These are phyloP conservation scores for Penicillium sp. DNA, from an alignment of 2,329 filamentous ascomycete species.

Conservation along the genomic window DNA sequence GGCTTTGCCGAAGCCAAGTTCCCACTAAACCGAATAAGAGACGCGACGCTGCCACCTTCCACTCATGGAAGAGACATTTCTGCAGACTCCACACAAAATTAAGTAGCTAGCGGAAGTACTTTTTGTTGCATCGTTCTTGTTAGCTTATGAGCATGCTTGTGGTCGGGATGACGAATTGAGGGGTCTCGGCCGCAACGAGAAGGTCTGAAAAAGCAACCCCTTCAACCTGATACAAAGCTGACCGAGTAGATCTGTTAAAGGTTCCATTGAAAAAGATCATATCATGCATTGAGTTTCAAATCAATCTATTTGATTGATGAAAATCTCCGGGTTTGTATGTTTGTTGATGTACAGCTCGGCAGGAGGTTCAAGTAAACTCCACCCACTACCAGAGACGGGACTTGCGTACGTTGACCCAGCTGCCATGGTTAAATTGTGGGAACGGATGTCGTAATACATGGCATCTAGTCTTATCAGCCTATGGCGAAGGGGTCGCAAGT, in stretches of 20 bases:
- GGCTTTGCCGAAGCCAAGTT: background rate
- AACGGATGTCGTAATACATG: slow-evolving; percentile 4
- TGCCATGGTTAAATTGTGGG: background rate
- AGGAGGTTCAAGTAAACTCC: background rate
- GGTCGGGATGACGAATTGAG: slow-evolving; percentile 1
- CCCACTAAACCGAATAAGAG: background rate
- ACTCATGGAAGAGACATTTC: background rate
- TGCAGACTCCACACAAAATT: background rate
- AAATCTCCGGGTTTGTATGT: background rate
- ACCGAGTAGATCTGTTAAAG: background rate
- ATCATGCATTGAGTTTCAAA: background rate
- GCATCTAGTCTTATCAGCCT: background rate
- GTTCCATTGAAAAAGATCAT: no score
- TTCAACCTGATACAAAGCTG: background rate
- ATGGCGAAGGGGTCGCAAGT: background rate
- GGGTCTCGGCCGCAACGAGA: background rate
- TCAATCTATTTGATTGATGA: background rate
- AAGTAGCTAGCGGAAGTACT: background rate
- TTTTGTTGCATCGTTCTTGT: background rate
- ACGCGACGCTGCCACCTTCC: background rate
- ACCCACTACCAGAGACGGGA: background rate
- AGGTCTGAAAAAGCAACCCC: background rate
- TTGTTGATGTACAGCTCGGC: background rate
- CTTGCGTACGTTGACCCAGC: background rate
- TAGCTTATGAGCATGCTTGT: slow-evolving; percentile 4